A percentile compares a stretch with the other conserved stretches of the same genome.
Conservation (phyloP, 73 alveolate species). For the Paraurostyla sp. region DNA sequence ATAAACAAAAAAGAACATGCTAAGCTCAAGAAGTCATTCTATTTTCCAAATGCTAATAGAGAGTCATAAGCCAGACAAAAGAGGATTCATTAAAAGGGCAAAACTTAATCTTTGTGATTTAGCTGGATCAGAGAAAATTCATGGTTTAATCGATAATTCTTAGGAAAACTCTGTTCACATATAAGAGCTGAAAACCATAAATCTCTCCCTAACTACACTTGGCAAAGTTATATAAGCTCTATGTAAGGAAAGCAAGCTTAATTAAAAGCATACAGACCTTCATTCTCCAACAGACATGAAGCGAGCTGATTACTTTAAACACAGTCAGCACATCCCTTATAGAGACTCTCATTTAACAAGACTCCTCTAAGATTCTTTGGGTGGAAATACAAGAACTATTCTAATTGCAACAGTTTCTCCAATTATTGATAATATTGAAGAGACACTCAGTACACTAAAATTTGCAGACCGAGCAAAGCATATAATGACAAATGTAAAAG, state of each 20-base stretch:
- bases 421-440: constrained; percentile 79
- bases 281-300: background rate
- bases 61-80: constrained; percentile 62
- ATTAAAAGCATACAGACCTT: background rate
- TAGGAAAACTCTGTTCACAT: constrained; percentile 71
- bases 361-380: constrained; percentile 86
- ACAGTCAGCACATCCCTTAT: constrained; percentile 82
- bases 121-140: constrained; percentile 91
- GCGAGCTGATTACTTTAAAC: constrained; percentile 34
- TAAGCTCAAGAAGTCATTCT: constrained; percentile 86
- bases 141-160: constrained; percentile 65
- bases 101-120: constrained; percentile 86
- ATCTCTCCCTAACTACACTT: constrained; percentile 84
- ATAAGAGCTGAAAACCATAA: constrained; percentile 82
- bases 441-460: constrained; percentile 87
- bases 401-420: constrained; percentile 92
- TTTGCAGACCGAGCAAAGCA: constrained; percentile 94
- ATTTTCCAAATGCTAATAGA: constrained; percentile 75
- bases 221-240: constrained; percentile 83
- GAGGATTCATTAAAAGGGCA: constrained; percentile 69
- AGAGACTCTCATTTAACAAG: constrained; percentile 92
- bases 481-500: constrained; percentile 61
- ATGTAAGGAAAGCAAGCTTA: background rate
- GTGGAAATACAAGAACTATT: constrained; percentile 87
- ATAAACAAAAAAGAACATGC: constrained; percentile 82